phyloP scores from a whole-genome alignment of 768 basidiomycete genomes.

The Tylopilus plumbeoviolaceoides region DNA sequence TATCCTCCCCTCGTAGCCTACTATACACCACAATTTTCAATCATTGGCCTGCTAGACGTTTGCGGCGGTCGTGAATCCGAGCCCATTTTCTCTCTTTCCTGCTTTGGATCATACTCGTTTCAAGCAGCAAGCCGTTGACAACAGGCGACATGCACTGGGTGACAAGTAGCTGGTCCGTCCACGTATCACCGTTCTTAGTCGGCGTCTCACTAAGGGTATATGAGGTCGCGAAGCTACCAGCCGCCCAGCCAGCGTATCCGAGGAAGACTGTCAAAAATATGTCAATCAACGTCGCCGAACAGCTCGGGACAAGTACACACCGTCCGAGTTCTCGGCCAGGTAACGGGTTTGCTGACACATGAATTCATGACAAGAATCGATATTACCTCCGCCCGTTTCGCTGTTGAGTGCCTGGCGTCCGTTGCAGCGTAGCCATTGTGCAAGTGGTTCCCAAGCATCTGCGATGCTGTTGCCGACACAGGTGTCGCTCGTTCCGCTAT shows the following conservation, averaged over 20 bases:
- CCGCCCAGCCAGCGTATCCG: slow-evolving; percentile 11
- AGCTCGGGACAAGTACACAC: neutral
- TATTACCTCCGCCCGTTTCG: slow-evolving; percentile 56
- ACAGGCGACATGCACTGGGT: slow-evolving; percentile 8
- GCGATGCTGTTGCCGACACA: slow-evolving; percentile 8
- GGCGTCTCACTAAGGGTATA: slow-evolving; percentile 13
- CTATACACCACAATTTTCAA: too few species aligned
- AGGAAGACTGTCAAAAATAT: slow-evolving; percentile 4
- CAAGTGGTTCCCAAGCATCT: slow-evolving; percentile 39
- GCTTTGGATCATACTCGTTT: neutral
- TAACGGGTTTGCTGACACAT: slow-evolving; percentile 7
- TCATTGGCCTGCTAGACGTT: too few species aligned
- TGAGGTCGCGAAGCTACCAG: slow-evolving; percentile 4
- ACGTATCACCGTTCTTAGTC: neutral
- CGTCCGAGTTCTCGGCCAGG: slow-evolving; percentile 12
- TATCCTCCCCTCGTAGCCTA: too few species aligned
- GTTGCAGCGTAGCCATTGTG: slow-evolving; percentile 44
- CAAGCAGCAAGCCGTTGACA: slow-evolving; percentile 1
- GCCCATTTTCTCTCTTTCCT: too few species aligned
- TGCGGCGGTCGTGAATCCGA: too few species aligned
- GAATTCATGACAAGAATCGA: slow-evolving; percentile 40
- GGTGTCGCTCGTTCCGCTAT: slow-evolving; percentile 1
- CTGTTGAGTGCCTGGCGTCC: slow-evolving; percentile 52
- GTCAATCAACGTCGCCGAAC: neutral
- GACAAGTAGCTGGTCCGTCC: slow-evolving; percentile 8